These are phyloP conservation scores for Suillus weaverae DNA, from an alignment of 768 basidiomycete genomes.

Conservation along the genomic window DNA sequence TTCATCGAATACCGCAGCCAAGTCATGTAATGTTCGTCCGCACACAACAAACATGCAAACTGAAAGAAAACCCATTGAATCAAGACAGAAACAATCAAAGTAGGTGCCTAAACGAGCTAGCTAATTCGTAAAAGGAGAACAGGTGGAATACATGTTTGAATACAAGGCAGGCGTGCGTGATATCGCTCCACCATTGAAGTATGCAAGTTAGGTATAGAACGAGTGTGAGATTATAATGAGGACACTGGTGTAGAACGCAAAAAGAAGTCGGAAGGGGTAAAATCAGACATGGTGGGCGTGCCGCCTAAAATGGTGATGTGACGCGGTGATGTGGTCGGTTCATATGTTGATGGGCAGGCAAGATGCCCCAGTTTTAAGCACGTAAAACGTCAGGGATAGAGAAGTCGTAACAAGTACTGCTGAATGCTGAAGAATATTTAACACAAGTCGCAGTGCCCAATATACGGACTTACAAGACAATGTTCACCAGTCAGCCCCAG, in stretches of 20 bases:
- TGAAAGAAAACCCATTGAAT: neutral
- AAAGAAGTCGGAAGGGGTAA: neutral
- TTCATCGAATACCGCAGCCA: neutral
- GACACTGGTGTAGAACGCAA: constrained; percentile 3
- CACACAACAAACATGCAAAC: neutral
- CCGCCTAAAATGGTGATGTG: neutral
- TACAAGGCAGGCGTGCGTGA: constrained; percentile 3
- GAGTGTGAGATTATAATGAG: constrained; percentile 9
- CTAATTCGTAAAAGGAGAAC: neutral
- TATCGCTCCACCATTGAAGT: constrained; percentile 1
- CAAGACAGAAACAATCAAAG: neutral
- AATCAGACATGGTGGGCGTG: neutral
- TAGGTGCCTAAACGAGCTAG: neutral
- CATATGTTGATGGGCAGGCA: neutral
- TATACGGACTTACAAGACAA: neutral
- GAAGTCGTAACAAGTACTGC: neutral
- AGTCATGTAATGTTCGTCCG: neutral
- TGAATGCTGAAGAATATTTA: neutral
- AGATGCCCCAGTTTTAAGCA: neutral
- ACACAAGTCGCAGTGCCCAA: neutral
- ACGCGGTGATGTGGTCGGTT: neutral
- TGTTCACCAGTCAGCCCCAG: constrained; percentile 29
- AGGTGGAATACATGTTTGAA: constrained; percentile 5
- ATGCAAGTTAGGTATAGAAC: constrained; percentile 11
- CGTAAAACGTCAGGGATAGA: neutral